A percentile compares a stretch with the other conserved stretches of the same genome.
Evolutionary conservation across 2,329 filamentous ascomycete species (phyloP).

Genomic region (Trichophaea hybrida): DNA sequence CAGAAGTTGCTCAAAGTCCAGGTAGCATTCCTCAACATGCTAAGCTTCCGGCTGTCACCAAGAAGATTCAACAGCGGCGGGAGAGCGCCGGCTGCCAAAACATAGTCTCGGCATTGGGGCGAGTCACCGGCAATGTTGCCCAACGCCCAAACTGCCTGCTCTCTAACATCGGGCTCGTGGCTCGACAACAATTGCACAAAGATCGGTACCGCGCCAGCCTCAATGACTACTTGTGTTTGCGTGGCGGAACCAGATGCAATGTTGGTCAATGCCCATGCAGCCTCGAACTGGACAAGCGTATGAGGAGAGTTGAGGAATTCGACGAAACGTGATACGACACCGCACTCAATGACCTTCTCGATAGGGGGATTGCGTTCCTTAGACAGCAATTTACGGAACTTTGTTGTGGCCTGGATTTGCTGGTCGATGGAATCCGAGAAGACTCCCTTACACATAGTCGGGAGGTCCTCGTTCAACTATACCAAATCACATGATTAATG

Average conservation of each 20-base stretch:
- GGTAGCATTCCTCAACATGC: constrained; percentile 96
- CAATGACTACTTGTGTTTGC: constrained; percentile 97
- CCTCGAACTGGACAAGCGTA: constrained; percentile 96
- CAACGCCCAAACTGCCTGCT: constrained; percentile 96
- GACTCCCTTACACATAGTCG: constrained; percentile 93
- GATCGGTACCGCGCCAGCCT: constrained; percentile 93
- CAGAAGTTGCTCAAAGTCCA: constrained; percentile 99
- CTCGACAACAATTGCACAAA: constrained; percentile 93
- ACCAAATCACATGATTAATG: neutral
- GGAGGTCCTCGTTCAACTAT: constrained; percentile 92
- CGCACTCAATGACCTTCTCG: constrained; percentile 97
- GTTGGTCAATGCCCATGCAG: constrained; percentile 97
- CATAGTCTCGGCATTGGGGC: constrained; percentile 92
- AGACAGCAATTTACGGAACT: constrained; percentile 93
- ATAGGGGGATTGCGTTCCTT: constrained; percentile 99
- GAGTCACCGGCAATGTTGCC: constrained; percentile 99
- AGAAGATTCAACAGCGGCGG: constrained; percentile 79
- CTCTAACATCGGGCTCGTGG: constrained; percentile 91
- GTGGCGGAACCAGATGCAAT: constrained; percentile 94
- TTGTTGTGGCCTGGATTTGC: constrained; percentile 94
- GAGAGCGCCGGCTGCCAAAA: constrained; percentile 77
- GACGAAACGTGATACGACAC: constrained; percentile 92
- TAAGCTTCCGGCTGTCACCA: constrained; percentile 94
- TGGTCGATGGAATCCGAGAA: constrained; percentile 98
- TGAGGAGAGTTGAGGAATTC: constrained; percentile 96